Evolutionary conservation across 2,329 filamentous ascomycete species (phyloP), one percentile per base, ranked within the genome.

Genomic region (Botrytis cinerea): DNA sequence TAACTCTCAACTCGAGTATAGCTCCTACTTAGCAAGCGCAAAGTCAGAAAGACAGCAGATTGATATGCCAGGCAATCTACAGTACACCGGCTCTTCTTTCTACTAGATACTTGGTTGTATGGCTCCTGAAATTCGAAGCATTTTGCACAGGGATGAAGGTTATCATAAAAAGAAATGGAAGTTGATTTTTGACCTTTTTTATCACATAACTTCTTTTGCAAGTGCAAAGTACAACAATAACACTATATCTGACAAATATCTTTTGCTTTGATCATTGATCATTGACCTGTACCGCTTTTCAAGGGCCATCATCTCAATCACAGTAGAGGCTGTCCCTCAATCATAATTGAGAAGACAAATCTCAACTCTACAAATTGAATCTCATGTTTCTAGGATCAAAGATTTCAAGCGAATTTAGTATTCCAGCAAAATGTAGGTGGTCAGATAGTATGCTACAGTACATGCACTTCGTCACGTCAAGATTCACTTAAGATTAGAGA

Each of bases 91-190:
- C 14, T 18, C 6, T 28, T 28, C 6, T 28, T 20, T 45, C 14
- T 18, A 20, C 1, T 2, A 14, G 16, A 28, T 22, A 4, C 4
- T 45, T n/a, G 14, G 0, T 10, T 28, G 9, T 22, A 40, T 25
- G 25, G 6, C 25, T 45, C 10, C n/a, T 28, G 10, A 5, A 1
- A 28, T 14, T 28, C 2, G 25, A 18, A 43, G 25, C n/a, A 43
- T 45, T 5, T 28, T 38, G 25, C 25, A 43, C n/a, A 20, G 16
- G n/a, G 51, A 28, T 28, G 2, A 22, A 20, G 8, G 14, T 14
- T 45, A 45, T 28, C 14, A 38, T 40, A 25, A 63, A 40, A 63
- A 43, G 25, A 63, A 22, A 63, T 32, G 5, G 61, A 43, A 43
- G 16, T 18, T 22, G 40, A 4, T 45, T 22, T 63, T 22, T 14